A percentile compares a stretch with the other conserved stretches of the same genome.
These are phyloP conservation scores for Pholiota molesta DNA, from an alignment of 768 basidiomycete genomes.

Conservation along the genomic window DNA sequence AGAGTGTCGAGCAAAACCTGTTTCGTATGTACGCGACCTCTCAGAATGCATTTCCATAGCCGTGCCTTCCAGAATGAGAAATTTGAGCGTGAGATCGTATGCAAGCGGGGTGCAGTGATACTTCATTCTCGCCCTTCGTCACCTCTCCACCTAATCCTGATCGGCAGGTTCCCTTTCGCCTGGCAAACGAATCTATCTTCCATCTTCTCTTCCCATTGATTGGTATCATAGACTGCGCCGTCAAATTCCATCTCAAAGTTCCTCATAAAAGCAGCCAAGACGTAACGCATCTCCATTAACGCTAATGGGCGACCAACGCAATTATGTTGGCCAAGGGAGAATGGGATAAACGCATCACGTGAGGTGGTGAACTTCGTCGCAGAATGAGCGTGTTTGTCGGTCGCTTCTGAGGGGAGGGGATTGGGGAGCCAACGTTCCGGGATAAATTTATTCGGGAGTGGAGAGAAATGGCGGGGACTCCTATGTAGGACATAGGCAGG, in stretches of 20 bases:
- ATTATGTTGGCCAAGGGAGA: slow-evolving; percentile 49
- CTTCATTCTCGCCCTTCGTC: background rate
- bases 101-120: background rate
- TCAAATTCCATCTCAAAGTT: slow-evolving; percentile 33
- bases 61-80: too few relatives aligned
- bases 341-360: slow-evolving; percentile 36
- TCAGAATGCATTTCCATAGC: too few relatives aligned
- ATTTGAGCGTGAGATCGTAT: too few relatives aligned
- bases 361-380: slow-evolving; percentile 18
- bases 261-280: slow-evolving; percentile 27
- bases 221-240: slow-evolving; percentile 20
- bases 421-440: slow-evolving; percentile 39
- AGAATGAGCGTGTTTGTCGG: background rate
- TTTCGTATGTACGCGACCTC: background rate
- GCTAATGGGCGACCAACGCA: slow-evolving; percentile 47
- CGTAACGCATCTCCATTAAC: slow-evolving; percentile 29
- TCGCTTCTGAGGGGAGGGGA: background rate
- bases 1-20: background rate
- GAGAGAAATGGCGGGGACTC: slow-evolving; percentile 38
- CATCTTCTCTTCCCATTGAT: slow-evolving; percentile 28
- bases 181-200: slow-evolving; percentile 25
- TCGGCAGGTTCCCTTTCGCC: slow-evolving; percentile 5
- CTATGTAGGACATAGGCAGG: slow-evolving; percentile 37
- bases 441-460: slow-evolving; percentile 36
- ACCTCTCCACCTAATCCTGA: background rate